Base-by-base conservation (phyloP, 2,329 filamentous ascomycete species). In the Lithohypha guttulata region DNA sequence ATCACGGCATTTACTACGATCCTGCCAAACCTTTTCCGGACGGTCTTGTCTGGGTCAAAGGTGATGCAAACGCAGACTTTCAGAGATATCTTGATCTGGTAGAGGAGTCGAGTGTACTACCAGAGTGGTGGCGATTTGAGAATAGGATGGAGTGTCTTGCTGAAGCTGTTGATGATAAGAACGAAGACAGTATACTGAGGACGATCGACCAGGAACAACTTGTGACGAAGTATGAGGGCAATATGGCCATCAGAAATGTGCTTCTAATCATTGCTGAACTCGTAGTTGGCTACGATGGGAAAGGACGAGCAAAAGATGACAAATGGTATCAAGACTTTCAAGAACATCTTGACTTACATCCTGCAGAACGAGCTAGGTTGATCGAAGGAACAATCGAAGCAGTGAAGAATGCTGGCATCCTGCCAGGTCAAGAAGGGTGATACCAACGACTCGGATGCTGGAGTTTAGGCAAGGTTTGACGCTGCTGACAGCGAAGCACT, bases 261-360 rank as follows among this genome's bases (percentile, higher is more conserved):
- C 41, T 51, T 6, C 33, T 35, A 10, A 45, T 50, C n/a, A 31
- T 51, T 10, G 49, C 49, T 8, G 49, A 51, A 35, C 41, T 50
- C 42, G 40, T 46, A 22, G 49, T 51, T 13, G 49, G 49, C 6
- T 51, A 51, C 34, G 49, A 51, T 13, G 49, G 49, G 11, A 51
- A 50, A 30, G 49, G 47, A 2, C 34, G 43, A 8, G 47, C 49
- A 3, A 47, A 41, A 27, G 47, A 50, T 31, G 41, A 48, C 27
- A 47, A 42, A 15, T 51, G 49, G 49, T 51, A 69, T 61, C 61
- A 67, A 60, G 67, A 55, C 43, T 43, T 56, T 37, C 42, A 47
- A 13, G 42, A 50, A 21, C 55, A 52, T 37, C 44, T 57, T 6
- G 50, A 55, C 23, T 43, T 52, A 13, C 54, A 56, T 34, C 53